A percentile compares a stretch with the other conserved stretches of the same genome.
Evolutionary conservation across 495 filamentous ascomycete species (phyloP).

Genomic region (Penicillium waksmanii): DNA sequence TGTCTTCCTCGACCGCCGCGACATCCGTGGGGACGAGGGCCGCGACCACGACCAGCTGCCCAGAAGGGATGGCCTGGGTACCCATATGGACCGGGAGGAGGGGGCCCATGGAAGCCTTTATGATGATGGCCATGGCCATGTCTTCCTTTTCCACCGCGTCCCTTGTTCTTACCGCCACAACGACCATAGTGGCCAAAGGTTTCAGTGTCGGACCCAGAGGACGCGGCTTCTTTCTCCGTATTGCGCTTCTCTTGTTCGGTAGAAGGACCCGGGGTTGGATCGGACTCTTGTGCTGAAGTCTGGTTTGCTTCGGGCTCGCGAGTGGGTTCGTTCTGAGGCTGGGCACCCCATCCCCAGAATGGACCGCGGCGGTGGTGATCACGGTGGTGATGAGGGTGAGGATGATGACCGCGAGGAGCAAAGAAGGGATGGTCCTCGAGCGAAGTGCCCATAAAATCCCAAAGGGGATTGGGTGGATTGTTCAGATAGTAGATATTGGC

Average conservation of each 20-base stretch:
- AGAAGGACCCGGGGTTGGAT: slow-evolving; percentile 18
- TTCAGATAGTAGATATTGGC: slow-evolving; percentile 44
- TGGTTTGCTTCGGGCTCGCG: slow-evolving; percentile 1
- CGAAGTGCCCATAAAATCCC: slow-evolving; percentile 34
- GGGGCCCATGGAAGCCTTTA: slow-evolving; percentile 11
- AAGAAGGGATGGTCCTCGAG: slow-evolving; percentile 48
- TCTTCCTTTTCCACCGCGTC: slow-evolving; percentile 3
- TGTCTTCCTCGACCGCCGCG: slow-evolving; percentile 23
- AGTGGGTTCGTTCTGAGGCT: slow-evolving; percentile 6
- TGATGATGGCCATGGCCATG: slow-evolving; percentile 4
- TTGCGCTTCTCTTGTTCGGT: not conserved
- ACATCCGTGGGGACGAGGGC: slow-evolving; percentile 16
- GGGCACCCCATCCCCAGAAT: slow-evolving; percentile 19
- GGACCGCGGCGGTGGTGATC: slow-evolving; percentile 12
- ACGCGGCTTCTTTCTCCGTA: not conserved
- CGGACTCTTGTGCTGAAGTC: slow-evolving; percentile 6
- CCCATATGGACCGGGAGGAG: slow-evolving; percentile 9
- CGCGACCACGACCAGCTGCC: slow-evolving; percentile 12
- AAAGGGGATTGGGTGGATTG: slow-evolving; percentile 36
- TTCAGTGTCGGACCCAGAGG: not conserved
- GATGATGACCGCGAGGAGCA: slow-evolving; percentile 28
- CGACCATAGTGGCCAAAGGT: slow-evolving; percentile 5
- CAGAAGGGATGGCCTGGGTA: slow-evolving; percentile 7
- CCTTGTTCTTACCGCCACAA: slow-evolving; percentile 1
- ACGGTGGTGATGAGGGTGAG: slow-evolving; percentile 12